A percentile compares a stretch with the other conserved stretches of the same genome.
phyloP scores from a whole-genome alignment of 176 grass and related monocot genomes.

The Calamus simplicifolius region DNA sequence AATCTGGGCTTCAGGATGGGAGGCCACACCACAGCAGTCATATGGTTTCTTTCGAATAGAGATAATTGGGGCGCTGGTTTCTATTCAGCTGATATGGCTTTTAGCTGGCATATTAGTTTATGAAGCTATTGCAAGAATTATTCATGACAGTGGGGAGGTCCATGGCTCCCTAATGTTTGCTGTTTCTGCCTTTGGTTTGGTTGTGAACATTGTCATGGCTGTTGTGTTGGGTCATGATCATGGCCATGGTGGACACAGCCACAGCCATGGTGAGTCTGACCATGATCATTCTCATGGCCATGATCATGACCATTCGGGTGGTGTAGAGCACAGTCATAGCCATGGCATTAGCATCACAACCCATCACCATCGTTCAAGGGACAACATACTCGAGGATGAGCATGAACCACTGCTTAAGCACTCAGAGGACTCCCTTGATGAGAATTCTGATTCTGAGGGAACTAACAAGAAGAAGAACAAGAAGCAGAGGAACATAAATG shows the following conservation, averaged over 20 bases:
- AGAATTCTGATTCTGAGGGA: constrained; percentile 10
- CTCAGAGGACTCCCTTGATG: constrained; percentile 17
- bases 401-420: constrained; percentile 55
- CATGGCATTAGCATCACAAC: constrained; percentile 39
- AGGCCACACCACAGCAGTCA: constrained; percentile 81
- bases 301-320: constrained; percentile 26
- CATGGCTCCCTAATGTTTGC: constrained; percentile 93
- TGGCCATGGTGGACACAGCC: constrained; percentile 18
- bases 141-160: constrained; percentile 61
- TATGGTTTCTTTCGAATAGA: constrained; percentile 94
- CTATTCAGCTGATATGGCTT: constrained; percentile 96
- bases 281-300: constrained; percentile 34
- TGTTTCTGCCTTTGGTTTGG: constrained; percentile 83
- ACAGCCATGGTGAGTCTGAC: constrained; percentile 1
- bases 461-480: constrained; percentile 34
- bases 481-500: constrained; percentile 72
- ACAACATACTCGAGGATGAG: constrained; percentile 27
- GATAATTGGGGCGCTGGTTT: constrained; percentile 86
- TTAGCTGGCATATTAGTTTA: constrained; percentile 92
- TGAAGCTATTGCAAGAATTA: constrained; percentile 78
- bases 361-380: constrained; percentile 37
- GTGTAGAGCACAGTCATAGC: constrained; percentile 26
- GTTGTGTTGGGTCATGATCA: constrained; percentile 94
- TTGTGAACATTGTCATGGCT: constrained; percentile 95
- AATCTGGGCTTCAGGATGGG: constrained; percentile 94